These are phyloP conservation scores for Porodaedalea pini DNA, from an alignment of 1,284 basidiomycete genomes.

Conservation along the genomic window DNA sequence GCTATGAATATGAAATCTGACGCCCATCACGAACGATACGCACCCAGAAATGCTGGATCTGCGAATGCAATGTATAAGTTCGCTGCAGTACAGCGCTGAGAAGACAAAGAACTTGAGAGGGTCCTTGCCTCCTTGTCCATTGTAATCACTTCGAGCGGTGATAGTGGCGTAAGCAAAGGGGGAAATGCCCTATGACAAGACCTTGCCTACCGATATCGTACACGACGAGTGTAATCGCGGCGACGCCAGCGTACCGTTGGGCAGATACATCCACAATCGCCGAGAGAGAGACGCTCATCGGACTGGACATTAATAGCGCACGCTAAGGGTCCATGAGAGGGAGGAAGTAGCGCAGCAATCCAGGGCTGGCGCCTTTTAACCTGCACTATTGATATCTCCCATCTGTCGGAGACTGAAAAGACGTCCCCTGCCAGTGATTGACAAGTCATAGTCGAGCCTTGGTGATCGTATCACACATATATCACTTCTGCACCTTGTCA, in stretches of 20 bases:
- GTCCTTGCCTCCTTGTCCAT: not conserved
- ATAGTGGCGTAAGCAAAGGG: not conserved
- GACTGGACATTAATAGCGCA: no score
- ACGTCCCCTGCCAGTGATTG: no score
- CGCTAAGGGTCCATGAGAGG: no score
- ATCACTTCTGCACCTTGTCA: no score
- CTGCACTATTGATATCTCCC: no score
- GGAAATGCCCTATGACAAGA: not conserved
- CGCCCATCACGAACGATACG: not conserved
- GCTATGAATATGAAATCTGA: not conserved
- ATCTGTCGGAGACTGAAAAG: no score
- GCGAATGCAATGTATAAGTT: not conserved
- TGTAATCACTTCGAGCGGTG: not conserved
- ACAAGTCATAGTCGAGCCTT: no score
- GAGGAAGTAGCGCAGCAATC: no score
- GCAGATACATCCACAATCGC: not conserved
- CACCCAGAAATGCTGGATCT: conserved; percentile 3
- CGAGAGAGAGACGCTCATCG: not conserved
- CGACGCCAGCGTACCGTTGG: not conserved
- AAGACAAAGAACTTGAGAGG: not conserved
- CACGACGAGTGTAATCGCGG: not conserved
- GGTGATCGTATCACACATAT: no score
- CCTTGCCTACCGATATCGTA: conserved; percentile 4
- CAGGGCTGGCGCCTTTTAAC: no score
- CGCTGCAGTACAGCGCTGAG: not conserved